phyloP scores from a whole-genome alignment of 2,329 filamentous ascomycete genomes.

The Colletotrichum orchidophilum region DNA sequence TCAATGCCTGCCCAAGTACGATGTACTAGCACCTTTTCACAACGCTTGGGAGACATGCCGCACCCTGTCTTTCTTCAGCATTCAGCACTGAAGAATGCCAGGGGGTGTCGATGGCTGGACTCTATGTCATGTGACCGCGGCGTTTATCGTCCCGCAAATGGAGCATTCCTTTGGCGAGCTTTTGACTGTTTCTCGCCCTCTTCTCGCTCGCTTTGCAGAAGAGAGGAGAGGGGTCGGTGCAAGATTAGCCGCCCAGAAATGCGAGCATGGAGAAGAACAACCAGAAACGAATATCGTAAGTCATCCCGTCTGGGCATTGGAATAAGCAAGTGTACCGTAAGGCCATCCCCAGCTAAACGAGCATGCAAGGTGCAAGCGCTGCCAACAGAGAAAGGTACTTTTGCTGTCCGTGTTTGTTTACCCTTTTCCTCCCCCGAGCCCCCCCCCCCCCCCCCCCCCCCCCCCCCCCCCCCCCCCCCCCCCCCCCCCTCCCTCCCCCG shows the following conservation, averaged over 20 bases:
- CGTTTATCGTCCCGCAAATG: background rate
- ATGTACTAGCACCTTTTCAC: background rate
- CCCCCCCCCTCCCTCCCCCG: background rate
- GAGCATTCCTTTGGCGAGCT: background rate
- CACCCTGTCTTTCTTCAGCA: background rate
- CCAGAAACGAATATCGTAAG: constrained; percentile 20
- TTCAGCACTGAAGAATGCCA: background rate
- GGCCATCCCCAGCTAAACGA: background rate
- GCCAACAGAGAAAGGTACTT: constrained; percentile 28
- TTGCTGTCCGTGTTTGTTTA: background rate
- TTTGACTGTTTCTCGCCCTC: background rate
- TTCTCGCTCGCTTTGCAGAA: background rate
- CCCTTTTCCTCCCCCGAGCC: background rate
- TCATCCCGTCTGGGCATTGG: accelerated
- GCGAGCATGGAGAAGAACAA: constrained; percentile 18
- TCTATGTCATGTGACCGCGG: constrained; percentile 19
- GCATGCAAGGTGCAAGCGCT: constrained; percentile 19
- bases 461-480: too few relatives aligned
- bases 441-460: too few relatives aligned
- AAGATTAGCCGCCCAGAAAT: too few relatives aligned
- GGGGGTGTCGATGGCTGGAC: background rate
- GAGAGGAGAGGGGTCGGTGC: background rate
- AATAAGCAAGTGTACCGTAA: background rate
- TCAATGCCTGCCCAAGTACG: background rate
- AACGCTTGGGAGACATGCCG: background rate